Evolutionary conservation across 805 yeast genomes (phyloP), one percentile per base, ranked within the genome.

Genomic region (Candida ficus): DNA sequence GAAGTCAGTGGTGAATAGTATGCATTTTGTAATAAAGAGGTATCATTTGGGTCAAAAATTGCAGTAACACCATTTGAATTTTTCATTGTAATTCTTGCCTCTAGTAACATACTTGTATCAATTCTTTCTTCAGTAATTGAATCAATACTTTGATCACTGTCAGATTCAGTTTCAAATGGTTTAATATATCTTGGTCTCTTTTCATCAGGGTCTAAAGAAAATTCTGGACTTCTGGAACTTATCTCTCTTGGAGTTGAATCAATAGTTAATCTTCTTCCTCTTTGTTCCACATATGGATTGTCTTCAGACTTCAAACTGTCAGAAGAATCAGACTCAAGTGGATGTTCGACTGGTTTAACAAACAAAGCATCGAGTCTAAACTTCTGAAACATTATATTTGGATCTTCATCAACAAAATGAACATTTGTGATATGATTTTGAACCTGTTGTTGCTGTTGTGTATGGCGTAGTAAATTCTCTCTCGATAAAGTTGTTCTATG

Each of bases 11-110:
- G 4, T 28, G 39, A 18, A 16, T 33, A 9, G 20, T 19, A 6
- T 20, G 23, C 7, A 7, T 11, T 11, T 8, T n/a, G 10, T 20
- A 46, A 33, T 25, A 48, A 13, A 4, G 45, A 42, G 19, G 35
- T 43, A 39, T 43, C 36, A 13, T 37, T 14, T 8, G 49, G 45
- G 30, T 49, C 50, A 38, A 49, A 47, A 25, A 49, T 44, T 8
- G 29, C 32, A 1, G 47, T 30, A 9, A 38, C 16, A 3, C 39
- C 45, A 29, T 38, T 5, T 13, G 29, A 29, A 31, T 33, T 36
- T 7, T 23, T 33, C 4, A 29, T 29, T 16, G 18, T 38, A n/a
- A 38, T 11, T 23, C 20, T 27, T 9, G 21, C 37, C 2, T 33
- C 25, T 5, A 12, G 12, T 17, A 38, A 14, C 41, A 25, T 21